Evolutionary conservation across 164 flowering plant genomes (phyloP), one percentile per base, ranked within the genome.

Genomic region (Chloranthus sessilifolius): DNA sequence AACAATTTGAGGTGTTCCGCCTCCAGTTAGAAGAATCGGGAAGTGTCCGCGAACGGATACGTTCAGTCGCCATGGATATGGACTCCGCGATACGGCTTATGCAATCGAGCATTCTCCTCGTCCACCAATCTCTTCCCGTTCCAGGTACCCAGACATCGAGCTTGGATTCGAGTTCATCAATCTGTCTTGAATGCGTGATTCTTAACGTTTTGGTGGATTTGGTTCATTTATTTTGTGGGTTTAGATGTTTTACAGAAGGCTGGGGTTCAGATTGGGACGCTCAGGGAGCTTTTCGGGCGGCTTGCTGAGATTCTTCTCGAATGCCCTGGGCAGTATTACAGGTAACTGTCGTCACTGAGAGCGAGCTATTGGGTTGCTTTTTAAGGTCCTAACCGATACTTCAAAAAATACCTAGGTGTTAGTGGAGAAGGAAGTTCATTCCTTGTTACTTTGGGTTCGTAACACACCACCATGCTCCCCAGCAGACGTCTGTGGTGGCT

Each of bases 101-200:
- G 72, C 78, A 92, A 15, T 77, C 91, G 3, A 60, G 64, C 38
- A 66, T 92, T 8, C 86, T 92, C 40, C 86, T 81, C 9, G 80
- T 92, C 37, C 95, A 92, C 60, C 91, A 88, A 55, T 78, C 95
- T 58, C 84, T 84, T 21, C 85, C 94, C 0, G 34, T 76, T 45
- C 68, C 94, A 15, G 98, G 98, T 88, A 70, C 22, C 43, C 22
- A 22, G 27, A 15, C 22, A 19, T 21, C 5, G 12, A 7, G 39
- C 7, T 44, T 50, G 11, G 3, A 0, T n/a, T 11, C 10, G 28
- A 5, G 11, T 16, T 33, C 16, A 10, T 49, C 31, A 2, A 3
- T 23, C 12, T 29, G 4, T 39, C 7, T 24, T 12, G 17, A 8
- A 4, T n/a, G 15, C 27, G 4, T 21, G 7, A 10, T 28, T 1